A percentile compares a stretch with the other conserved stretches of the same genome.
Conservation (phyloP, 2,329 filamentous ascomycete species). For the Colletotrichum agaves region DNA sequence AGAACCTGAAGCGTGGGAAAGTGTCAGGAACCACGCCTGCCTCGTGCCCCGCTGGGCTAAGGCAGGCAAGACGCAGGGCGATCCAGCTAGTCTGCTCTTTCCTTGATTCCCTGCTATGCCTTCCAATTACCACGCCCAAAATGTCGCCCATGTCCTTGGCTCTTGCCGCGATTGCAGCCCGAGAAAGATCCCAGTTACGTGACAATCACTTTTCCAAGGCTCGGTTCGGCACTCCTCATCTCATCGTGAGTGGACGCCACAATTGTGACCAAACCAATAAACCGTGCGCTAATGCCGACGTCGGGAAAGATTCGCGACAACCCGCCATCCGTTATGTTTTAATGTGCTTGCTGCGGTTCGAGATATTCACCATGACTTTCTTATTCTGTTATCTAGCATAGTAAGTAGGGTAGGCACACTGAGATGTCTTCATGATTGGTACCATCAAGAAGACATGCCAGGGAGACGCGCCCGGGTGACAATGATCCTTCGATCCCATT, state of each 20-base stretch:
- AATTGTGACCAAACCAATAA: neutral
- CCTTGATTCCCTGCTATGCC: constrained; percentile 22
- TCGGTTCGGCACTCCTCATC: neutral
- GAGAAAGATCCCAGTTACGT: neutral
- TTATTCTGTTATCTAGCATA: neutral
- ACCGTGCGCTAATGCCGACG: constrained; percentile 14
- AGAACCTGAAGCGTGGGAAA: constrained; percentile 5
- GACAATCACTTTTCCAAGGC: neutral
- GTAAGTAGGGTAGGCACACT: neutral
- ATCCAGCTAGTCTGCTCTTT: neutral
- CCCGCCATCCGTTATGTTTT: neutral
- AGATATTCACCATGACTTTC: neutral
- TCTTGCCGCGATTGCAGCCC: neutral
- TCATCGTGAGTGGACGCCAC: constrained; percentile 29
- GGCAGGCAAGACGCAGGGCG: neutral
- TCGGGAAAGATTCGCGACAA: constrained; percentile 8
- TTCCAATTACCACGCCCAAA: neutral
- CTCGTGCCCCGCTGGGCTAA: neutral
- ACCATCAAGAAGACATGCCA: neutral
- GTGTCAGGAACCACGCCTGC: constrained; percentile 11
- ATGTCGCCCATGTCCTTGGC: neutral
- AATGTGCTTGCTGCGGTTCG: neutral
- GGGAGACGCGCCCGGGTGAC: neutral
- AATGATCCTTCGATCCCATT: neutral
- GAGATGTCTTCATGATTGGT: neutral